Conservation (phyloP, 768 basidiomycete genomes). For the Russula virescens region DNA sequence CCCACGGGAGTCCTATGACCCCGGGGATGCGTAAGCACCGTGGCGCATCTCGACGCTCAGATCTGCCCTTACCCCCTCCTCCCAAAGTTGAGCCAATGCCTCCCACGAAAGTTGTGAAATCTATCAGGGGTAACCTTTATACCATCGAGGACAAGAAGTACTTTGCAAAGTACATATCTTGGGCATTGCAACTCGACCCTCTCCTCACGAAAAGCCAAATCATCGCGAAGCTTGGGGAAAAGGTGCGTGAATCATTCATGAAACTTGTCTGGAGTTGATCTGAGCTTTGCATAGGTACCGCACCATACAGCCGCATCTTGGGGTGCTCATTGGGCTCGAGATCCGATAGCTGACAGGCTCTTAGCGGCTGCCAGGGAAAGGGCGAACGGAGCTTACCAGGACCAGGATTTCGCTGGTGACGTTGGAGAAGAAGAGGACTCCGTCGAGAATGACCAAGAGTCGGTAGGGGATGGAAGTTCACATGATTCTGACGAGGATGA, state of each 20-base stretch:
- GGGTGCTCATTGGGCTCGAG: constrained; percentile 12
- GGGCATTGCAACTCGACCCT: constrained; percentile 53
- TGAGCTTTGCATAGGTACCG: constrained; percentile 15
- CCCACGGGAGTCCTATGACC: not conserved
- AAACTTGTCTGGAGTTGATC: not conserved
- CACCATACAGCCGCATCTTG: constrained; percentile 20
- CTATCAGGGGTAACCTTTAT: constrained; percentile 51
- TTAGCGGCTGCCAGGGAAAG: constrained; percentile 1
- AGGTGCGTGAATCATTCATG: constrained; percentile 35
- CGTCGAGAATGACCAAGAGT: constrained; percentile 33
- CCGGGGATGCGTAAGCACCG: not conserved
- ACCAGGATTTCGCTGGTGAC: not conserved
- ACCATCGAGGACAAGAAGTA: constrained; percentile 61
- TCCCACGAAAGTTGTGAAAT: constrained; percentile 43
- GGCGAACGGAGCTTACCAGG: not conserved
- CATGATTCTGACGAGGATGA: constrained; percentile 31
- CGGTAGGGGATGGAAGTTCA: constrained; percentile 25
- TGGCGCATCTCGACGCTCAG: constrained; percentile 20
- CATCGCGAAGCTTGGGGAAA: constrained; percentile 49
- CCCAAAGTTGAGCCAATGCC: constrained; percentile 69
- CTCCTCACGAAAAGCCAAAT: constrained; percentile 48
- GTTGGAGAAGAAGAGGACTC: constrained; percentile 30
- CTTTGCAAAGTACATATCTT: constrained; percentile 60
- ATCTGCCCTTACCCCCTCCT: constrained; percentile 53
- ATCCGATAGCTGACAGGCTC: constrained; percentile 16